Evolutionary conservation across 768 basidiomycete species (phyloP).

Genomic region (Austroboletus eburneus): DNA sequence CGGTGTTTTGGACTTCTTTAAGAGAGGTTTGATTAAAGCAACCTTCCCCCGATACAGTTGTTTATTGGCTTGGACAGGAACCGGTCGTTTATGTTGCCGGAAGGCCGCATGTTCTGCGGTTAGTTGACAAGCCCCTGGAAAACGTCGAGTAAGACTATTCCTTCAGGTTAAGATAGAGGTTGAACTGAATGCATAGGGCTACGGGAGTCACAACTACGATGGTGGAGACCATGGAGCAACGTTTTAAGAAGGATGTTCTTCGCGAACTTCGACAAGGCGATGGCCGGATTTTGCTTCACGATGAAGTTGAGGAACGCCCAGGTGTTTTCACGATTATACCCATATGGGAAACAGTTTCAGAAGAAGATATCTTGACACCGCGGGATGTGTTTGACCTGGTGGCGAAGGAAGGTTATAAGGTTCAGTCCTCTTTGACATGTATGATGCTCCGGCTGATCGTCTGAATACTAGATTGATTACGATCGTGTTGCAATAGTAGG

Average conservation of each 20-base stretch:
- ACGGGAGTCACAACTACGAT: slow-evolving; percentile 89
- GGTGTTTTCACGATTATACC: slow-evolving; percentile 90
- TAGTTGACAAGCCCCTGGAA: slow-evolving; percentile 82
- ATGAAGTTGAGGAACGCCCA: slow-evolving; percentile 91
- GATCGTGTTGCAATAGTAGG: slow-evolving; percentile 86
- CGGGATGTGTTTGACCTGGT: slow-evolving; percentile 77
- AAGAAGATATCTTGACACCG: slow-evolving; percentile 84
- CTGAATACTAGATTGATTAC: slow-evolving; percentile 64
- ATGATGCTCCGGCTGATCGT: slow-evolving; percentile 3
- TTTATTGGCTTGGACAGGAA: slow-evolving; percentile 47
- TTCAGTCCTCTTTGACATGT: neutral
- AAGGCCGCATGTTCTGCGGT: slow-evolving; percentile 84
- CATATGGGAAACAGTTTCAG: slow-evolving; percentile 85
- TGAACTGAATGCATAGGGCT: slow-evolving; percentile 47
- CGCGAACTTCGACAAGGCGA: slow-evolving; percentile 64
- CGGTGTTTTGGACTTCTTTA: slow-evolving; percentile 91
- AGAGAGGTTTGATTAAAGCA: slow-evolving; percentile 61
- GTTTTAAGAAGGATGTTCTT: slow-evolving; percentile 84
- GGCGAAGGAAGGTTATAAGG: slow-evolving; percentile 72
- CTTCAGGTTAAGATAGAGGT: neutral
- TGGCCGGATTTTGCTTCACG: slow-evolving; percentile 87
- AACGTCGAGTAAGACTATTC: slow-evolving; percentile 77
- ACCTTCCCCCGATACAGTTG: neutral
- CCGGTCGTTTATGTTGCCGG: slow-evolving; percentile 90
- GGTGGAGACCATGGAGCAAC: slow-evolving; percentile 89